Base-by-base conservation (phyloP, 768 basidiomycete genomes). In the Russula emetica region DNA sequence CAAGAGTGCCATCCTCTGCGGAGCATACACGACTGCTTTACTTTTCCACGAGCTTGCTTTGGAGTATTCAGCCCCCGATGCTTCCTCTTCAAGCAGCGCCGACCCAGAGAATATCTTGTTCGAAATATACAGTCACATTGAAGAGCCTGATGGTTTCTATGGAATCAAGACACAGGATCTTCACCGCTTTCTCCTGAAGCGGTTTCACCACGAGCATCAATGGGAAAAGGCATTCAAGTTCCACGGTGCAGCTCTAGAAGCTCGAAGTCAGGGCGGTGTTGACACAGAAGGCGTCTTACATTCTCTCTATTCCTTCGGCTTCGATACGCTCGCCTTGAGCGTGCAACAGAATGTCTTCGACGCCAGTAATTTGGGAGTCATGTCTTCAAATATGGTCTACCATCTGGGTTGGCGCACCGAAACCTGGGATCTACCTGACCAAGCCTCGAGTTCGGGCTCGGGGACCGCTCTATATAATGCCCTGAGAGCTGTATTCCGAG, bases 71-170 rank as follows among this genome's bases (percentile, higher is more conserved):
- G 54, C 70, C 3, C 66, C 69, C 32, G 65, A 70, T 22, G 73
- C 75, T 8, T 71, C 70, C n/a, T 61, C 68, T 0, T 62, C 69
- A n/a, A 72, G 74, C n/a, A 64, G 70, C 3, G 66, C 67, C 11
- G 73, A 75, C 18, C 76, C 80, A 1, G 90, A 93, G 67, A 78
- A 88, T 62, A 79, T 95, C 28, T 76, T 98, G 24, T 98, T 94
- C 76, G 88, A 89, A 55, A 93, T 98, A 55, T 99, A 98, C 71
- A 85, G 86, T 59, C 89, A 94, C 69, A 94, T 99, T 64, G 95
- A 97, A 70, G 97, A 99, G 72, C 95, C 95, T 0, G 97, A 99
- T 70, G 94, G 97, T 1, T 99, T 99, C 73, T 99, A 99, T 74
- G 94, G 94, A 6, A 94, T 98, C 63, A 81, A 87, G 66, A 85